These are phyloP conservation scores for Mallotus japonicus DNA, from an alignment of 441 rosid species.

Conservation along the genomic window DNA sequence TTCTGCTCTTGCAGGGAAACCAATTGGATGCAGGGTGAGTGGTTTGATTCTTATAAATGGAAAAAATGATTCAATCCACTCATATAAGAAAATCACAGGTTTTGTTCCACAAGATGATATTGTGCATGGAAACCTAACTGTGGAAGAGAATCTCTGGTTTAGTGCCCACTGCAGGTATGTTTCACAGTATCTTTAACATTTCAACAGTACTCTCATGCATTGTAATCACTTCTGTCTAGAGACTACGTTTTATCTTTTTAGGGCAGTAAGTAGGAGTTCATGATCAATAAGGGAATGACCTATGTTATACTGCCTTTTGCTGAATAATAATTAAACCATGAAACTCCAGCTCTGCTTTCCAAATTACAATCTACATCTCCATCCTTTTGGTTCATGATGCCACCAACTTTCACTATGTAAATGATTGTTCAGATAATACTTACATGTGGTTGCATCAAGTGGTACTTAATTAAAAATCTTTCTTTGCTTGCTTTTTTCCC, in stretches of 20 bases:
- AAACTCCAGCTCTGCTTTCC: neutral
- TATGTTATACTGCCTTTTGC: too few relatives aligned
- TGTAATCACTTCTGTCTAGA: neutral
- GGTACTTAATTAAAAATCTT: neutral
- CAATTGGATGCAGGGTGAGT: conserved; percentile 57
- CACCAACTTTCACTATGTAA: neutral
- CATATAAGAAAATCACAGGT: conserved; percentile 81
- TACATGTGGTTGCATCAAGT: neutral
- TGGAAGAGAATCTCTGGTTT: conserved; percentile 95
- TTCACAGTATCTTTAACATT: conserved; percentile 3
- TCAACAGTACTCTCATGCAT: neutral
- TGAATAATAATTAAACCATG: neutral
- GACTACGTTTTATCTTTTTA: neutral
- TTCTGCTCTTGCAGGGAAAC: conserved; percentile 77
- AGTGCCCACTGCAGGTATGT: conserved; percentile 85
- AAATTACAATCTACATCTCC: neutral
- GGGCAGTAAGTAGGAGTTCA: neutral
- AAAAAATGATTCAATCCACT: conserved; percentile 61
- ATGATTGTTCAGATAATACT: neutral
- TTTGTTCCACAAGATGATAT: conserved; percentile 97
- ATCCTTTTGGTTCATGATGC: neutral
- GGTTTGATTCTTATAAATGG: conserved; percentile 78
- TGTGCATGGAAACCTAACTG: conserved; percentile 94
- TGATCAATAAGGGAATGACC: neutral
- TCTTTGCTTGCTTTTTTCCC: conserved; percentile 10